Evolutionary conservation across 306 rosid species (phyloP), one percentile per base, ranked within the genome.

Genomic region (Trifolium subterraneum): DNA sequence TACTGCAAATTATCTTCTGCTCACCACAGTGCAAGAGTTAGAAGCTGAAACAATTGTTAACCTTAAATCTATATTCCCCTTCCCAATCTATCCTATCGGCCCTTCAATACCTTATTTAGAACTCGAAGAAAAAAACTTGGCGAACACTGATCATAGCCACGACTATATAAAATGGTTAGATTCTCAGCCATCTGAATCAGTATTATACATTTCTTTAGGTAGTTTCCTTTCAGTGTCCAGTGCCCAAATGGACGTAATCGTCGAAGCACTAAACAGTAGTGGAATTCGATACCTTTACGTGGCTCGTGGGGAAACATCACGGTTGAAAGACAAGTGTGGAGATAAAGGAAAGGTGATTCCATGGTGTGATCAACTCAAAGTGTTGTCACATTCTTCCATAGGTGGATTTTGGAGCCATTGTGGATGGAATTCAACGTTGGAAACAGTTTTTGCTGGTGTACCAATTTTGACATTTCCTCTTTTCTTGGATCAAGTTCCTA

Each of bases 321-420:
- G 65, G 63, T 48, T 87, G 72, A 82, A 77, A 19, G 86, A 67
- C 19, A 76, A 74, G 4, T 74, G 86, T 68, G 85, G 88, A 38
- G 85, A 79, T 5, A 71, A 15, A 44, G 90, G 92, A 2, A 23
- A 77, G 67, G 84, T 81, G 4, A 82, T 88, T 44, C 82, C 90
- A 2, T 81, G 90, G 90, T 86, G 92, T 77, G 88, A 88, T 48
- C 90, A 88, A 61, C 38, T 88, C 77, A 81, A 58, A 62, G 92
- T 88, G 82, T 59, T 88, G 75, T 79, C 81, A 0, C 88, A 88
- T 52, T 13, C 75, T 77, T 79, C 85, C 1, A 4, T 84, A 2
- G 84, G 82, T 14, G 90, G 85, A 38, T 86, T 88, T 36, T 86
- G 85, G 92, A 84, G 88, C 20, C 90, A 88, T 27, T 86, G 92